Evolutionary conservation across 495 filamentous ascomycete species (phyloP).

Genomic region (Lineolata rhizophorae): DNA sequence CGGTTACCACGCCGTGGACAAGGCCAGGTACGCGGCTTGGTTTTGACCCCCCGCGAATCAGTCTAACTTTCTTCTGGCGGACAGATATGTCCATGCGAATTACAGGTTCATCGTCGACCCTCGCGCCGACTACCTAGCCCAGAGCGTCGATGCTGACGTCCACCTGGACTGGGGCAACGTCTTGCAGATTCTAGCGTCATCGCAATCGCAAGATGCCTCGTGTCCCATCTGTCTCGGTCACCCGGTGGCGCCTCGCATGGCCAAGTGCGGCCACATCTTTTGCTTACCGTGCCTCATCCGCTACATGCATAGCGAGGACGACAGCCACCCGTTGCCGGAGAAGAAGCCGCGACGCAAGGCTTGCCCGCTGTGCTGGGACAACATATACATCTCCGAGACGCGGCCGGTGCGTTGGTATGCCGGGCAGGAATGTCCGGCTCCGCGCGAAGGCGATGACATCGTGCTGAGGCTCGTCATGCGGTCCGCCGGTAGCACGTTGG

Average conservation of each 20-base stretch:
- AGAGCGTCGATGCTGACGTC: constrained; percentile 71
- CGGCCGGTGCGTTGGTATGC: constrained; percentile 77
- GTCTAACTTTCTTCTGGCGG: not conserved
- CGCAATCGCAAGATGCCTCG: constrained; percentile 63
- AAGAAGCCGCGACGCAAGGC: constrained; percentile 75
- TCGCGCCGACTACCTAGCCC: constrained; percentile 50
- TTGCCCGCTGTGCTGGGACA: constrained; percentile 90
- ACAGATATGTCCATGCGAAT: constrained; percentile 83
- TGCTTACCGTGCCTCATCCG: constrained; percentile 84
- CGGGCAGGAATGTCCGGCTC: constrained; percentile 64
- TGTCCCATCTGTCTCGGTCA: constrained; percentile 88
- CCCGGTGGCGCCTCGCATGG: constrained; percentile 90
- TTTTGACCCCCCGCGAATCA: not conserved
- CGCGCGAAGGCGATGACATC: constrained; percentile 69
- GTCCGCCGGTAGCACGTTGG: constrained; percentile 57
- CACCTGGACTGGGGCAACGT: constrained; percentile 82
- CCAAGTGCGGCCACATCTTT: constrained; percentile 92
- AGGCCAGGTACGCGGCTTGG: constrained; percentile 41
- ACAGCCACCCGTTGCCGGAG: constrained; percentile 33
- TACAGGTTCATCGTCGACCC: constrained; percentile 92
- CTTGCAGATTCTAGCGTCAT: constrained; percentile 75
- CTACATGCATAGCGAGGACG: constrained; percentile 79
- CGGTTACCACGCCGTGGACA: constrained; percentile 78
- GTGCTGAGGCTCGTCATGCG: constrained; percentile 69
- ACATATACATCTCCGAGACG: constrained; percentile 70